Percentiles rank a stretch among this genome's conserved stretches.
These are phyloP conservation scores for Colletotrichum nymphaeae DNA, from an alignment of 2,329 filamentous ascomycete species.

Conservation along the genomic window DNA sequence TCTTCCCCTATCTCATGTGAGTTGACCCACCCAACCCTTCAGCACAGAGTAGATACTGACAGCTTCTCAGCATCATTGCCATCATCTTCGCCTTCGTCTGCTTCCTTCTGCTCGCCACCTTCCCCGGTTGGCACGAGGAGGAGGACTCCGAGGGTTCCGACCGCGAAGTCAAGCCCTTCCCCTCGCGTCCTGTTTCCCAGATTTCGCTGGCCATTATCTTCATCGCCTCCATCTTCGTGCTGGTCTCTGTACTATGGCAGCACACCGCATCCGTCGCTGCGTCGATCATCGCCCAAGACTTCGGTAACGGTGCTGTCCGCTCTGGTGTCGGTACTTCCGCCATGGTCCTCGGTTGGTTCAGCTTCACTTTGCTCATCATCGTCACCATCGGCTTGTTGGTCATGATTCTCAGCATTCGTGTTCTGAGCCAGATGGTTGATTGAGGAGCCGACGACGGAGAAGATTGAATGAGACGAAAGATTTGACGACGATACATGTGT, in stretches of 20 bases:
- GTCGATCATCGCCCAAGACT: slow-evolving; percentile 90
- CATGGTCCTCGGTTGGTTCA: slow-evolving; percentile 98
- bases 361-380: slow-evolving; percentile 91
- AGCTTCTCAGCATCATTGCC: slow-evolving; percentile 81
- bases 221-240: slow-evolving; percentile 75
- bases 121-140: slow-evolving; percentile 97
- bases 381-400: slow-evolving; percentile 95
- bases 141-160: slow-evolving; percentile 83
- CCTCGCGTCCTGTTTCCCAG: slow-evolving; percentile 91
- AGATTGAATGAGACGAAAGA: neutral
- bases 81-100: slow-evolving; percentile 98
- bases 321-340: slow-evolving; percentile 92
- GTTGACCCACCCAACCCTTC: slow-evolving; percentile 46
- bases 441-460: slow-evolving; percentile 14
- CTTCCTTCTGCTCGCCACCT: slow-evolving; percentile 93
- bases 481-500: slow-evolving; percentile 1
- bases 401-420: slow-evolving; percentile 94
- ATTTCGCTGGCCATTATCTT: slow-evolving; percentile 94
- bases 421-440: slow-evolving; percentile 72
- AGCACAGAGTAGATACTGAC: slow-evolving; percentile 30
- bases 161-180: slow-evolving; percentile 93
- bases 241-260: slow-evolving; percentile 87
- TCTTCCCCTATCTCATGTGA: slow-evolving; percentile 96
- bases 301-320: slow-evolving; percentile 88
- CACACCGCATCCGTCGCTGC: slow-evolving; percentile 97